Conservation (phyloP, 768 basidiomycete genomes). For the Amyloporia xantha region DNA sequence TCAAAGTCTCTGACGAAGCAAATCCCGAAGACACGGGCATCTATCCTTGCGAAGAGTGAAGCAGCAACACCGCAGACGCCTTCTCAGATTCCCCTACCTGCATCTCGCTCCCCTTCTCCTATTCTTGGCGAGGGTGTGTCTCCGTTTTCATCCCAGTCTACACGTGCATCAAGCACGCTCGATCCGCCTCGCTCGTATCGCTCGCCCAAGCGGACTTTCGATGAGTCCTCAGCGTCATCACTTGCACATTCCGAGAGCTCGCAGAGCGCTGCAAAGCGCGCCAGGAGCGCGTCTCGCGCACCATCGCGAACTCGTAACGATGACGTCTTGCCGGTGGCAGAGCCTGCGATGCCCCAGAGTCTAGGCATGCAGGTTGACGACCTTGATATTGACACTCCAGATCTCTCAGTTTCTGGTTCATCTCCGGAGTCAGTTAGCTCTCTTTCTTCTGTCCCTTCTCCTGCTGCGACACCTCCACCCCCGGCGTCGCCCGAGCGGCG, state of each 20-base stretch:
- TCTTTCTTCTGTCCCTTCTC: constrained; percentile 32
- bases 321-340: neutral
- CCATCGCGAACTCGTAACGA: constrained; percentile 4
- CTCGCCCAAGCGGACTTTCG: constrained; percentile 55
- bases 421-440: constrained; percentile 28
- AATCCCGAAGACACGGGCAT: constrained; percentile 3
- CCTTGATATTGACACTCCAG: constrained; percentile 23
- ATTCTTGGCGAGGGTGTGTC: constrained; percentile 11
- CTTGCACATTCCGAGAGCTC: constrained; percentile 21
- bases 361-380: constrained; percentile 16
- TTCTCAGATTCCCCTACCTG: constrained; percentile 30
- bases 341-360: neutral
- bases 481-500: constrained; percentile 29
- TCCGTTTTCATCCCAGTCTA: constrained; percentile 4
- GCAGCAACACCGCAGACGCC: constrained; percentile 20
- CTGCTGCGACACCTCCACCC: constrained; percentile 23
- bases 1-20: constrained; percentile 10
- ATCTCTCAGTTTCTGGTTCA: constrained; percentile 19
- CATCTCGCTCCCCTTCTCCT: constrained; percentile 29
- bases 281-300: constrained; percentile 19
- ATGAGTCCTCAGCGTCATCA: constrained; percentile 44
- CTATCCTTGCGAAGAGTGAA: constrained; percentile 4
- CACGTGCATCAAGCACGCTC: constrained; percentile 1
- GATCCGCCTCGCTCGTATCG: constrained; percentile 30
- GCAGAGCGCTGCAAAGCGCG: constrained; percentile 26